phyloP scores from a whole-genome alignment of 192 early-diverging fungal genomes.

The Lunasporangiospora selenospora region DNA sequence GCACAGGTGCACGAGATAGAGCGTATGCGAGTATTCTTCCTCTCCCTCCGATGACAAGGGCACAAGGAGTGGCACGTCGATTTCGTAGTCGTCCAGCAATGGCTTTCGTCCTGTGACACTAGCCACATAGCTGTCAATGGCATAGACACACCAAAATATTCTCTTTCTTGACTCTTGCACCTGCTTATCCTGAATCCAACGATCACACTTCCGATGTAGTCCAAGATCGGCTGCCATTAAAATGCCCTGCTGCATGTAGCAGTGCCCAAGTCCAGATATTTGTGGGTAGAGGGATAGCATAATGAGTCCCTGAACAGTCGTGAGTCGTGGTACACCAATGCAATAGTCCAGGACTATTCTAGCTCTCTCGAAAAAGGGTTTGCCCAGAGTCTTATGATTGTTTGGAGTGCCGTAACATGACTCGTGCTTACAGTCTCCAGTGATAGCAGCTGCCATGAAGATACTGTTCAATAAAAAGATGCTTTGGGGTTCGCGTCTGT shows the following conservation, averaged over 20 bases:
- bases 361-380: slow-evolving; percentile 56
- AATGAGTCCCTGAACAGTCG: slow-evolving; percentile 37
- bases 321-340: slow-evolving; percentile 32
- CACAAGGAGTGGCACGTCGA: slow-evolving; percentile 25
- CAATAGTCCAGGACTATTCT: slow-evolving; percentile 43
- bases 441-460: slow-evolving; percentile 29
- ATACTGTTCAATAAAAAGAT: slow-evolving; percentile 41
- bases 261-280: slow-evolving; percentile 17
- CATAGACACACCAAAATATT: slow-evolving; percentile 44
- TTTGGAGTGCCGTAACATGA: slow-evolving; percentile 23
- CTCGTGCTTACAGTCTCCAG: slow-evolving; percentile 29
- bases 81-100: slow-evolving; percentile 28
- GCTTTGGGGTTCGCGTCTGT: slow-evolving; percentile 38
- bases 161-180: slow-evolving; percentile 37
- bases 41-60: slow-evolving; percentile 26
- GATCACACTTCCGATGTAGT: slow-evolving; percentile 40
- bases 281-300: slow-evolving; percentile 28
- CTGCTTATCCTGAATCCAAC: slow-evolving; percentile 38
- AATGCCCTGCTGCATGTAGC: slow-evolving; percentile 27
- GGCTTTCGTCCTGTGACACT: slow-evolving; percentile 37
- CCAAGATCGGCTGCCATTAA: slow-evolving; percentile 38
- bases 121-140: slow-evolving; percentile 13
- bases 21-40: slow-evolving; percentile 30
- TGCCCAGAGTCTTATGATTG: slow-evolving; percentile 44
- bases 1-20: slow-evolving; percentile 29